Conservation (phyloP, 345 rosid species). For the Brassica carinata region DNA sequence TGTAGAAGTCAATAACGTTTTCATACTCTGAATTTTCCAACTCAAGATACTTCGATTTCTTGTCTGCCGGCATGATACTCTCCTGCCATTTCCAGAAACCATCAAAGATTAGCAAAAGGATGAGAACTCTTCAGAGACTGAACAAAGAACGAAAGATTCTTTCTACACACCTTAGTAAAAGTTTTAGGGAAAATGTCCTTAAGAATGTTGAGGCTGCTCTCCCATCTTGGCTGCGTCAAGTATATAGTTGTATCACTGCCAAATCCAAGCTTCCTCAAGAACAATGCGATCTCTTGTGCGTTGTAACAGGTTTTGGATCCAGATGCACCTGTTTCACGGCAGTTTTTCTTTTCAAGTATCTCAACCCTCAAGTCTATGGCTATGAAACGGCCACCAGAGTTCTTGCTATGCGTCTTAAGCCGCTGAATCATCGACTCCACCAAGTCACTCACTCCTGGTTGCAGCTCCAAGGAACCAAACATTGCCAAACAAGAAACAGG, state of each 20-base stretch:
- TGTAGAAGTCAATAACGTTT: conserved; percentile 87
- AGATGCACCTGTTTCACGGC: conserved; percentile 47
- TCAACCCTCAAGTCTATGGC: conserved; percentile 94
- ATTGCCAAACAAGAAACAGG: conserved; percentile 78
- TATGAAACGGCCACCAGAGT: conserved; percentile 70
- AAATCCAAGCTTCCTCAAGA: conserved; percentile 85
- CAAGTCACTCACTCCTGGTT: conserved; percentile 63
- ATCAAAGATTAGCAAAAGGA: conserved; percentile 4
- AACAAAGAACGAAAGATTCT: neutral
- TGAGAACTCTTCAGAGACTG: conserved; percentile 7
- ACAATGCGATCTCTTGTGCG: conserved; percentile 75
- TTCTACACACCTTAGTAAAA: conserved; percentile 71
- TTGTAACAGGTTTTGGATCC: conserved; percentile 74
- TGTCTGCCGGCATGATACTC: conserved; percentile 77
- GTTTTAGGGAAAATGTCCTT: conserved; percentile 90
- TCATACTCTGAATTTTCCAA: conserved; percentile 80
- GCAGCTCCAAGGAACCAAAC: conserved; percentile 84
- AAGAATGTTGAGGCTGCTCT: conserved; percentile 69
- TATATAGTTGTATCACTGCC: conserved; percentile 75
- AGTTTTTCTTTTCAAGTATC: conserved; percentile 69
- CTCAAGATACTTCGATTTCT: conserved; percentile 67
- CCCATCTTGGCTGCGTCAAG: conserved; percentile 94
- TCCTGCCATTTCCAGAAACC: conserved; percentile 55
- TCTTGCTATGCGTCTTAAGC: conserved; percentile 71
- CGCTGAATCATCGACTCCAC: conserved; percentile 77